Base-by-base conservation (phyloP, 768 basidiomycete genomes). In the Rhodosporidiobolus odoratus region DNA sequence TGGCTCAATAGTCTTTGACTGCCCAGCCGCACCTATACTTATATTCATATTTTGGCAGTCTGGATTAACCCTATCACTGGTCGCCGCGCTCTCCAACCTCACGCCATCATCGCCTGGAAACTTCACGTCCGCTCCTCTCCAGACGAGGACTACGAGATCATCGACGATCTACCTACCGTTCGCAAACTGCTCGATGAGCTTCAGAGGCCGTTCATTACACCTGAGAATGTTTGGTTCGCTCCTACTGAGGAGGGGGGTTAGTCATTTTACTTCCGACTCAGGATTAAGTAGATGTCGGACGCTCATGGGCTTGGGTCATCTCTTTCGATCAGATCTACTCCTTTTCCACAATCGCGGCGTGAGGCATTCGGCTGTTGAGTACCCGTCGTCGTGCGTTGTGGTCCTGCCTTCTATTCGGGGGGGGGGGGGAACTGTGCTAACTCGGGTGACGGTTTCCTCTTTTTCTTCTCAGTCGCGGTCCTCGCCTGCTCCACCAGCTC, bases 11-110 rank as follows among this genome's bases (percentile, higher is more conserved):
- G n/a, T n/a, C n/a, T n/a, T n/a, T n/a, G n/a, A n/a, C n/a, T n/a
- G n/a, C n/a, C n/a, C n/a, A n/a, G n/a, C n/a, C n/a, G n/a, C n/a
- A n/a, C n/a, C n/a, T n/a, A n/a, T n/a, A n/a, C n/a, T n/a, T n/a
- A n/a, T n/a, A n/a, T n/a, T n/a, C n/a, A n/a, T 19, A 7, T 17
- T 23, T 41, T 19, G 5, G 12, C 41, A 34, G 27, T 54, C 30
- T 64, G 63, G 63, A 27, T 64, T 21, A 64, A 64, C 63, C 63
- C 63, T 16, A 54, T 64, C 53, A 64, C 53, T 4, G 63, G 63
- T 25, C 10, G 8, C 25, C 12, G 6, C 15, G 4, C 27, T 16
- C 41, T 45, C 8, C 58, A 43, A n/a, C 53, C 47, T 2, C 63
- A 64, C 63, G 63, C 53, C 32, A 64, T 64, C 53, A 64, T 64